Evolutionary conservation across 345 rosid genomes (phyloP).

Genomic region (Brassica napus): Da-Ae NC_063437.1:411501-412000

Average conservation of each 20-base stretch:
- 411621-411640: background rate
- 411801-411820: background rate
- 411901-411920: too few relatives aligned
- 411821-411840: background rate
- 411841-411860: background rate
- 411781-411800: background rate
- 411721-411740: background rate
- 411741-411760: background rate
- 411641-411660: background rate
- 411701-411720: background rate
- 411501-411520: background rate
- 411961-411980: too few relatives aligned
- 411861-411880: background rate
- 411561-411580: conserved; percentile 8
- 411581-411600: background rate
- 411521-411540: conserved; percentile 22
- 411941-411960: too few relatives aligned
- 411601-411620: background rate
- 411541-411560: conserved; percentile 31
- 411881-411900: too few relatives aligned
- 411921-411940: too few relatives aligned
- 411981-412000: too few relatives aligned
- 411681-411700: background rate
- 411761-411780: background rate
- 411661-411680: background rate